Percentiles rank a stretch among this genome's conserved stretches.
Evolutionary conservation across 2,329 filamentous ascomycete species (phyloP).

Genomic region (Beauveria varroae): DNA sequence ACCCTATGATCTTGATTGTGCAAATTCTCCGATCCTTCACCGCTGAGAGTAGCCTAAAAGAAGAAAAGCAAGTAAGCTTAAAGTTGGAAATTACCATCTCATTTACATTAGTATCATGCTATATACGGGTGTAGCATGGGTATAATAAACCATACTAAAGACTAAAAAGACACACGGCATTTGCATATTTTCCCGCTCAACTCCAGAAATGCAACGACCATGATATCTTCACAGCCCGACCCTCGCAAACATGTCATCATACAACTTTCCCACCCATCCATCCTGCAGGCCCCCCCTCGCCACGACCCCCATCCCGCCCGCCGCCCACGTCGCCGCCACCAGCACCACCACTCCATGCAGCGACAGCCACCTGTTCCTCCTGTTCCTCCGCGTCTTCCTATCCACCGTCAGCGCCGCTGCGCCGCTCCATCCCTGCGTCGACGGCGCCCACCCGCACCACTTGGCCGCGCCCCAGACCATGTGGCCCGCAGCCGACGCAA

Average conservation of each 20-base stretch:
- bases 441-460: constrained; percentile 63
- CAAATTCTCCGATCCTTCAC: too few species aligned
- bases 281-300: constrained; percentile 60
- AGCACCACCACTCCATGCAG: constrained; percentile 58
- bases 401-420: constrained; percentile 37
- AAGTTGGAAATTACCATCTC: background rate
- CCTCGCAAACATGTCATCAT: constrained; percentile 55
- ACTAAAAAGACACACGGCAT: background rate
- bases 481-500: constrained; percentile 64
- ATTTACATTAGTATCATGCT: background rate
- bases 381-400: constrained; percentile 42
- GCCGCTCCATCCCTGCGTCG: constrained; percentile 40
- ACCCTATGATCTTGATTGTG: too few species aligned
- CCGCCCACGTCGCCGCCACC: constrained; percentile 65
- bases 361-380: constrained; percentile 60
- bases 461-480: constrained; percentile 79
- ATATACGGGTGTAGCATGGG: background rate
- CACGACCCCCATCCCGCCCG: constrained; percentile 71
- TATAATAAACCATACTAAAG: background rate
- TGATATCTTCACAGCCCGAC: constrained; percentile 21
- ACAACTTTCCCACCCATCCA: constrained; percentile 75
- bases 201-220: background rate
- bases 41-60: too few species aligned
- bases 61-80: background rate
- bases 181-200: background rate